These are phyloP conservation scores for Lactuca saligna DNA, from an alignment of 129 eudicot genomes.

Conservation along the genomic window DNA sequence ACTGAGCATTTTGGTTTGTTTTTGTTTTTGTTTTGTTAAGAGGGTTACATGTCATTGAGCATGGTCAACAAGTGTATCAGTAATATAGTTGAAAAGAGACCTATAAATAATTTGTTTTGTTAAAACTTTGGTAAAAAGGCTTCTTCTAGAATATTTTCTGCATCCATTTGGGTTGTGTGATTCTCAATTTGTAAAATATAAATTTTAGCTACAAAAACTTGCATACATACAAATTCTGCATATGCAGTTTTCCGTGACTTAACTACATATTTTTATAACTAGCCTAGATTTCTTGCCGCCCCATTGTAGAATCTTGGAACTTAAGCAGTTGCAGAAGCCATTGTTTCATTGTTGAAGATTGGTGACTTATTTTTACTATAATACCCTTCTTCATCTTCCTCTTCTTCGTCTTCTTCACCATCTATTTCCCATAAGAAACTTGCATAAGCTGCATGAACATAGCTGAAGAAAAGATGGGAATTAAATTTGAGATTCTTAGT, in stretches of 20 bases:
- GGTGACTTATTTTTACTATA: slow-evolving; percentile 20
- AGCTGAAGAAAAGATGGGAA: slow-evolving; percentile 45
- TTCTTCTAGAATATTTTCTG: no score
- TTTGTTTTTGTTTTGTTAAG: neutral
- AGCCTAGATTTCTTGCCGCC: slow-evolving; percentile 18
- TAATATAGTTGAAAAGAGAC: neutral
- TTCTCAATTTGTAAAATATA: no score
- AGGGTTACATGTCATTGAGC: neutral
- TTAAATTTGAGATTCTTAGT: neutral
- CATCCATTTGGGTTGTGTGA: no score
- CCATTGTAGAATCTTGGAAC: slow-evolving; percentile 14
- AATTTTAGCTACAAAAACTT: no score
- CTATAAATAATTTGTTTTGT: neutral
- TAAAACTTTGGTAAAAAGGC: neutral
- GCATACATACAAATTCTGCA: neutral
- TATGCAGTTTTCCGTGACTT: neutral
- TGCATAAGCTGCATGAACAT: slow-evolving; percentile 85
- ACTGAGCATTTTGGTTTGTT: slow-evolving; percentile 9
- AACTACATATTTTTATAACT: slow-evolving; percentile 3
- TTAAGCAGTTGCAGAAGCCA: slow-evolving; percentile 53
- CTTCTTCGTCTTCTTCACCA: slow-evolving; percentile 42
- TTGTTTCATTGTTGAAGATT: slow-evolving; percentile 32
- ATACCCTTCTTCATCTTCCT: slow-evolving; percentile 32
- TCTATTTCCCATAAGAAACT: slow-evolving; percentile 79
- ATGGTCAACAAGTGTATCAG: neutral